Evolutionary conservation across 176 grass and related monocot genomes (phyloP).

Genomic region (Calamus simplicifolius): DNA sequence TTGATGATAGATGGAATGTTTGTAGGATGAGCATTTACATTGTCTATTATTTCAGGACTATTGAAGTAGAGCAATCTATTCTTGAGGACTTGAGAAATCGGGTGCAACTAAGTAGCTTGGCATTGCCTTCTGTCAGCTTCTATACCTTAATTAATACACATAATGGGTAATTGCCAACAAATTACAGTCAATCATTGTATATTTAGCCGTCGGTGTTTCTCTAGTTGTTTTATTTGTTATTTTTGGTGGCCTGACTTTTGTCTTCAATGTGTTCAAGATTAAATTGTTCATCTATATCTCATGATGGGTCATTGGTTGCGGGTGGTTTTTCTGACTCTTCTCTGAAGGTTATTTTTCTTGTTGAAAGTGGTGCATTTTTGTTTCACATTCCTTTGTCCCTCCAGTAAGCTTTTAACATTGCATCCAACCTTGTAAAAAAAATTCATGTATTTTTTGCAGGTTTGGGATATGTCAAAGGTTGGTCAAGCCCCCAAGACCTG

Average conservation of each 20-base stretch:
- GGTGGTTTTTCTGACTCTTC: conserved; percentile 99
- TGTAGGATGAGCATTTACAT: background rate
- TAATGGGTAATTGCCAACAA: conserved; percentile 53
- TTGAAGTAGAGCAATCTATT: conserved; percentile 76
- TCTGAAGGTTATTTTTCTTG: conserved; percentile 53
- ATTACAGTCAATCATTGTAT: background rate
- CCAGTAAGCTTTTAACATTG: conserved; percentile 3
- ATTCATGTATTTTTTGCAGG: conserved; percentile 23
- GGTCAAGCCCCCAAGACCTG: conserved; percentile 62
- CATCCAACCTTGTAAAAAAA: too few relatives aligned
- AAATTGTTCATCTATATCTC: conserved; percentile 90
- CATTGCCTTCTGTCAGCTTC: conserved; percentile 94
- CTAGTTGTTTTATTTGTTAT: background rate
- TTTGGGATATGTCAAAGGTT: conserved; percentile 99
- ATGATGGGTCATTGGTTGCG: conserved; percentile 88
- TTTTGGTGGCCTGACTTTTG: conserved; percentile 16
- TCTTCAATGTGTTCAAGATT: conserved; percentile 40
- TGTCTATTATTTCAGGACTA: conserved; percentile 53
- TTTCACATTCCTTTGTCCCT: conserved; percentile 2
- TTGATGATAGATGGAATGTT: too few relatives aligned
- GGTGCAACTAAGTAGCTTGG: conserved; percentile 65
- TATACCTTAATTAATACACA: conserved; percentile 93
- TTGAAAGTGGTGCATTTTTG: conserved; percentile 5
- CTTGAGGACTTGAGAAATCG: conserved; percentile 79
- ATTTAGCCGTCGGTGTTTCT: background rate